Conservation (phyloP, 345 rosid genomes). For the Salix koriyanagi region DNA sequence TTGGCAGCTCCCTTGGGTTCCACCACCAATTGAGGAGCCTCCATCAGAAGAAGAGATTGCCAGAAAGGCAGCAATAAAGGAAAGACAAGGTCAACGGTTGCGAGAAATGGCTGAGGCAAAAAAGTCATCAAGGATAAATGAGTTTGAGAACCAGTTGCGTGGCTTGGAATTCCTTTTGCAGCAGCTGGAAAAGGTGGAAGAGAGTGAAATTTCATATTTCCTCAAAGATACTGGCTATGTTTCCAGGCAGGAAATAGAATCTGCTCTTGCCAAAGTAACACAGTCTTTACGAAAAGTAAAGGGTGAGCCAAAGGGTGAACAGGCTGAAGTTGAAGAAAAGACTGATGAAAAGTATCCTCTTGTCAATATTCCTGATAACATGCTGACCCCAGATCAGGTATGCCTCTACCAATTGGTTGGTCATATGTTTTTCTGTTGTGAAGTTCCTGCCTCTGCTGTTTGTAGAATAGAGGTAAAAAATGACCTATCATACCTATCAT, state of each 20-base stretch:
- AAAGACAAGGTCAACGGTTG: conserved; percentile 89
- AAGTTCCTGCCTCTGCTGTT: background rate
- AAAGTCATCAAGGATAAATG: conserved; percentile 77
- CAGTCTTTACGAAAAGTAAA: conserved; percentile 75
- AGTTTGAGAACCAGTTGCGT: conserved; percentile 70
- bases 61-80: conserved; percentile 86
- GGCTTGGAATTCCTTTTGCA: conserved; percentile 78
- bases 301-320: conserved; percentile 77
- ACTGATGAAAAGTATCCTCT: conserved; percentile 78
- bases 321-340: conserved; percentile 68
- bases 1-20: conserved; percentile 97
- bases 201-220: conserved; percentile 59
- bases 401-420: conserved; percentile 1
- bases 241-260: conserved; percentile 82
- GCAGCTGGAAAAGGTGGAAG: conserved; percentile 74
- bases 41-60: conserved; percentile 99
- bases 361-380: conserved; percentile 61
- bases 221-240: conserved; percentile 69
- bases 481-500: no score
- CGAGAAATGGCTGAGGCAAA: conserved; percentile 98
- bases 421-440: background rate
- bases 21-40: conserved; percentile 79
- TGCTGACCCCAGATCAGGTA: conserved; percentile 86
- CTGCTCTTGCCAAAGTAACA: conserved; percentile 50
- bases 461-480: background rate